These are phyloP conservation scores for Sporisorium scitamineum DNA, from an alignment of 1,284 basidiomycete species.

Conservation along the genomic window DNA sequence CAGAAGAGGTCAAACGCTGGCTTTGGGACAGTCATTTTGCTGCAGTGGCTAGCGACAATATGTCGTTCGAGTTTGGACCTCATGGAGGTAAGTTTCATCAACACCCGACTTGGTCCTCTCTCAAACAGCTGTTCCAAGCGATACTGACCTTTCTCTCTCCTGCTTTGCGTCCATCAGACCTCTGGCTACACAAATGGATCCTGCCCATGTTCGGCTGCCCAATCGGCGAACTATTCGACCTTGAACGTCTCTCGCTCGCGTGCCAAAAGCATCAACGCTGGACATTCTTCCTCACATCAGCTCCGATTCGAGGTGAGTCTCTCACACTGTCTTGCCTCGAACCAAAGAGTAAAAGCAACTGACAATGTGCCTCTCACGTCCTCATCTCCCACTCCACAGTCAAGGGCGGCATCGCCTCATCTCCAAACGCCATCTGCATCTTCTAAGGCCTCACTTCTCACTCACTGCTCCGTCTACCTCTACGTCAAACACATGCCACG, in stretches of 20 bases:
- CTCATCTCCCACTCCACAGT: slow-evolving; percentile 17
- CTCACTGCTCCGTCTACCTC: neutral
- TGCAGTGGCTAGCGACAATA: slow-evolving; percentile 42
- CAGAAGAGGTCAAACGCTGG: slow-evolving; percentile 44
- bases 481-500: neutral
- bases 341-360: no score
- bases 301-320: slow-evolving; percentile 42
- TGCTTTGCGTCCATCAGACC: slow-evolving; percentile 12
- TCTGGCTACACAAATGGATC: slow-evolving; percentile 50
- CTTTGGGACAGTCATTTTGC: slow-evolving; percentile 48
- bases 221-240: slow-evolving; percentile 49
- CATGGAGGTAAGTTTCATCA: slow-evolving; percentile 29
- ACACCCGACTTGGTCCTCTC: no score
- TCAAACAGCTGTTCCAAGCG: neutral
- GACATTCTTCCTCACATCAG: slow-evolving; percentile 51
- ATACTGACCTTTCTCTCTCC: neutral
- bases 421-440: slow-evolving; percentile 48
- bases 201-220: slow-evolving; percentile 49
- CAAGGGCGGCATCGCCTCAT: slow-evolving; percentile 47
- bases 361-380: neutral
- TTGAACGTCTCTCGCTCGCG: slow-evolving; percentile 34
- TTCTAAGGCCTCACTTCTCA: slow-evolving; percentile 17
- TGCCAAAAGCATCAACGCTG: slow-evolving; percentile 43
- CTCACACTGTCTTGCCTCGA: no score
- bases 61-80: slow-evolving; percentile 45